Evolutionary conservation across 129 eudicot genomes (phyloP).

Genomic region (Flaveria sonorensis): DNA sequence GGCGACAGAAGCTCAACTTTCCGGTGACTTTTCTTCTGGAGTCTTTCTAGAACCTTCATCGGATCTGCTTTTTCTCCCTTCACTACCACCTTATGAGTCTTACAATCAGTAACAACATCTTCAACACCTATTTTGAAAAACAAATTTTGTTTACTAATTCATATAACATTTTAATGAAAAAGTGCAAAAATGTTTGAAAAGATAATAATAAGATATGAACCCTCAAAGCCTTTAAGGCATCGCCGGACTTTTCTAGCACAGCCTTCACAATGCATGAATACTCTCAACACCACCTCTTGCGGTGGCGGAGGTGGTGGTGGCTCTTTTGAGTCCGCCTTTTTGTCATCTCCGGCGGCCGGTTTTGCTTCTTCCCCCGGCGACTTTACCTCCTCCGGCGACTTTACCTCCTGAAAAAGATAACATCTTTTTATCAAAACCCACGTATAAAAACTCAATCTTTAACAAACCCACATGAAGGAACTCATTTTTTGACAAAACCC

Average conservation of each 20-base stretch:
- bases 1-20: slow-evolving; percentile 93
- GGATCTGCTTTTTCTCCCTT: slow-evolving; percentile 84
- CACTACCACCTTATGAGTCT: slow-evolving; percentile 79
- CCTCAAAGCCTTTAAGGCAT: slow-evolving; percentile 75
- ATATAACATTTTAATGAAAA: not conserved
- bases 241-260: slow-evolving; percentile 81
- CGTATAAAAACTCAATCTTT: too few species aligned
- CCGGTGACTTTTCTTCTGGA: slow-evolving; percentile 86
- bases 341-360: slow-evolving; percentile 41
- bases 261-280: slow-evolving; percentile 90
- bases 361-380: slow-evolving; percentile 26
- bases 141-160: too few species aligned
- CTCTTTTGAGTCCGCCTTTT: slow-evolving; percentile 30
- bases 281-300: slow-evolving; percentile 60
- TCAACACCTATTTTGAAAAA: slow-evolving; percentile 59
- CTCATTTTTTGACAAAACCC: too few species aligned
- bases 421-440: not conserved
- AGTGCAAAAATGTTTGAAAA: too few species aligned
- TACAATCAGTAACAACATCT: slow-evolving; percentile 82
- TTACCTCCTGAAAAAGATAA: slow-evolving; percentile 33
- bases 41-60: slow-evolving; percentile 62
- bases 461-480: too few species aligned
- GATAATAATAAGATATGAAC: slow-evolving; percentile 19
- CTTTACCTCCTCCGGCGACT: slow-evolving; percentile 14
- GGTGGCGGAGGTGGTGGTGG: slow-evolving; percentile 48